Conservation (phyloP, 2,329 filamentous ascomycete genomes). For the Pyricularia sp. region DNA sequence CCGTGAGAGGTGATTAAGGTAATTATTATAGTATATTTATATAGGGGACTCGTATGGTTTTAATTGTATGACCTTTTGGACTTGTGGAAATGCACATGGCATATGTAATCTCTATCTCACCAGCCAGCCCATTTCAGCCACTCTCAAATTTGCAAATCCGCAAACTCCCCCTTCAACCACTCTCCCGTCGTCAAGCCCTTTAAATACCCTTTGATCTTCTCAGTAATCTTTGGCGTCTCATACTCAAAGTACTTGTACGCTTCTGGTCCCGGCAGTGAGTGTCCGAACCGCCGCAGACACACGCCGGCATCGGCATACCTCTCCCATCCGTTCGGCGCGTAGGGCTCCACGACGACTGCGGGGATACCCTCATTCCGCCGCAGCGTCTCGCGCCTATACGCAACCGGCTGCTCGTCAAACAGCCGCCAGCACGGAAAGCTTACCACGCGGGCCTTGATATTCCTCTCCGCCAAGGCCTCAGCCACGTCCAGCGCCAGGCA, state of each 20-base stretch:
- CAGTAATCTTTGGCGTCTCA: slow-evolving; percentile 27
- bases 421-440: slow-evolving; percentile 27
- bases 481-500: slow-evolving; percentile 32
- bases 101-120: background rate
- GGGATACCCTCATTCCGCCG: slow-evolving; percentile 23
- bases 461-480: slow-evolving; percentile 21
- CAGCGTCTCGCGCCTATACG: slow-evolving; percentile 29
- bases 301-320: slow-evolving; percentile 42
- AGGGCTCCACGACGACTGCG: slow-evolving; percentile 41
- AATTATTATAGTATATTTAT: too few species aligned
- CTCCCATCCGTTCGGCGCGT: slow-evolving; percentile 43
- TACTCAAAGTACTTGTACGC: slow-evolving; percentile 46
- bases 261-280: slow-evolving; percentile 37
- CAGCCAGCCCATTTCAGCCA: background rate
- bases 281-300: slow-evolving; percentile 38
- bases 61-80: too few species aligned
- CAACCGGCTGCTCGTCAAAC: slow-evolving; percentile 22
- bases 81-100: too few species aligned
- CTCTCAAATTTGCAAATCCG: slow-evolving; percentile 8
- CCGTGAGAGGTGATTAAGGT: too few species aligned
- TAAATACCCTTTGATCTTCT: slow-evolving; percentile 11
- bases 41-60: too few species aligned
- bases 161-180: slow-evolving; percentile 20
- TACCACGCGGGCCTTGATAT: slow-evolving; percentile 22
- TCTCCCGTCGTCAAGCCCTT: slow-evolving; percentile 20